Evolutionary conservation across 108 stramenopile species (phyloP).

Genomic region (Conticribra weissflogii): DNA sequence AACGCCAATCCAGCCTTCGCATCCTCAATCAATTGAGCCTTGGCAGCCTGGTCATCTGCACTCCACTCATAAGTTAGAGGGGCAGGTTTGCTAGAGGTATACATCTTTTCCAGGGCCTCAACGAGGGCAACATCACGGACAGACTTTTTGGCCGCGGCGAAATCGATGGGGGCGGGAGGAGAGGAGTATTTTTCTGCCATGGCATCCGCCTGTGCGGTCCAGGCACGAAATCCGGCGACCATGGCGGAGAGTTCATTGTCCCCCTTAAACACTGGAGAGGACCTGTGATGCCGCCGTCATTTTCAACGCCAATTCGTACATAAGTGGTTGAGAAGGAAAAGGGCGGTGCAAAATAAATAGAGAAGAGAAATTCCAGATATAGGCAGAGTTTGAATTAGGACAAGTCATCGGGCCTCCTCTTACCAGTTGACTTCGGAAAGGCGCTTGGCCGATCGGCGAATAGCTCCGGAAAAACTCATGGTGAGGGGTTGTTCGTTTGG

Average conservation of each 20-base stretch:
- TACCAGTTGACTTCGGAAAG: conserved; percentile 51
- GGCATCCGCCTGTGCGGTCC: conserved; percentile 80
- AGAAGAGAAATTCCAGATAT: no score
- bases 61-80: conserved; percentile 75
- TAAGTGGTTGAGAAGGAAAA: no score
- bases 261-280: conserved; percentile 76
- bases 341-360: neutral
- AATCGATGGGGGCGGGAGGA: conserved; percentile 81
- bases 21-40: conserved; percentile 74
- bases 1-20: conserved; percentile 66
- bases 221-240: conserved; percentile 77
- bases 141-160: conserved; percentile 67
- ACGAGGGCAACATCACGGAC: conserved; percentile 81
- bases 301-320: no score
- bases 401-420: conserved; percentile 7
- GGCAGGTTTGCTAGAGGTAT: conserved; percentile 62
- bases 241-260: conserved; percentile 73
- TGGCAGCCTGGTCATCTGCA: conserved; percentile 68
- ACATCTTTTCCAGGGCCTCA: conserved; percentile 72
- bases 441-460: conserved; percentile 46
- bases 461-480: conserved; percentile 48
- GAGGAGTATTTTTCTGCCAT: conserved; percentile 85
- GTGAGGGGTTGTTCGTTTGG: conserved; percentile 2
- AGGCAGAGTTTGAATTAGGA: no score
- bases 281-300: no score